Evolutionary conservation across 2,329 filamentous ascomycete species (phyloP), one percentile per base, ranked within the genome.

Genomic region (Xylariaceae sp.): DNA sequence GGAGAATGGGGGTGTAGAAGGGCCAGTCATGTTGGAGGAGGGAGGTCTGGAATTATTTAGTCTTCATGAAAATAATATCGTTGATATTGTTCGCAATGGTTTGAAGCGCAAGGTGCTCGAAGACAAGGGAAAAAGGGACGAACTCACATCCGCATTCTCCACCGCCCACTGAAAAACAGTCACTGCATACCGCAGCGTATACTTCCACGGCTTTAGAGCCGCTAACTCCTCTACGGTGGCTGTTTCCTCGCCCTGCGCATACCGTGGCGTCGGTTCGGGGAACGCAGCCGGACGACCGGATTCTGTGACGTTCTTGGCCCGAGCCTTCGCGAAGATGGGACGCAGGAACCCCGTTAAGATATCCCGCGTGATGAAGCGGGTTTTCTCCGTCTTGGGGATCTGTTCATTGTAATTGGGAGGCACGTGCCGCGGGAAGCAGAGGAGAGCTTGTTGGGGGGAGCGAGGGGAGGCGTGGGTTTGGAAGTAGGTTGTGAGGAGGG

Each of bases 1-100:
- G 77, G 2, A 93, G 75, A 0, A 88, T 84, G 1, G 90, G 90
- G 1, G 87, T 81, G 60, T 88, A 82, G 6, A 89, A 75, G 2
- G 84, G 84, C 87, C 89, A 93, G 66, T 85, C 75, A 9, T 77
- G 70, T 62, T 80, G 73, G 8, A 88, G 73, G 6, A 79, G 69
- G 55, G 53, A n/a, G n/a, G 61, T 56, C 39, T 64, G 34, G 58
- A 18, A 18, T 18, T 18, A 18, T 18, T 18, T 49, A 7, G 15
- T 18, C 18, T 49, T 49, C 15, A 3, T 17, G 6, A 17, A 7
- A 17, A 17, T 23, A n/a, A 11, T 44, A 44, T 44, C 1, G 10
- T 44, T 44, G 10, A 11, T 44, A 44, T 10, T 44, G 13, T 45
- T 45, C 42, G 42, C 37, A 7, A 42, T 5, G 2, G 37, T 42